Base-by-base conservation (phyloP, 805 yeast species). In the Saturnispora zaruensis region DNA sequence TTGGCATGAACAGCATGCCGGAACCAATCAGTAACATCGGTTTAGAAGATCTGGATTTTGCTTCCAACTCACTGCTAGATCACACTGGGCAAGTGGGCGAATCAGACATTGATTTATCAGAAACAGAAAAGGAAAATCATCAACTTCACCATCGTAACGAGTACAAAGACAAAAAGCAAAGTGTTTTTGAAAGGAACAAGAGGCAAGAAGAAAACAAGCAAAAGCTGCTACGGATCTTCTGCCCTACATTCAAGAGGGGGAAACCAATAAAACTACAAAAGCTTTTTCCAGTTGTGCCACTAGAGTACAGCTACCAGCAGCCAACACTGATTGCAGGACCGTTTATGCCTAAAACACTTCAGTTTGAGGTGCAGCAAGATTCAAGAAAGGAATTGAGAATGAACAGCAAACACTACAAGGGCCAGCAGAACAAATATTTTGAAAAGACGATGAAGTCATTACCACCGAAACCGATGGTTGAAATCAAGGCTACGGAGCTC, bases 301-400 rank as follows among this genome's bases (percentile, higher is more conserved):
- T 69, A 16, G 72, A 72, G 50, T 77, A 77, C 55, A 67, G 69
- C 30, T 79, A 75, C 46, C 79, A 80, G 40, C 67, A 70, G 23
- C 84, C 87, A 1, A 64, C 73, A 4, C 64, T 64, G 6, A 59
- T 62, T 20, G 55, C 60, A 11, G 70, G 68, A 51, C 78, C 82
- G 2, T 59, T 81, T 33, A 64, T 80, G 1, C 93, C 95, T 0
- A 71, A 79, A 7, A 77, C 80, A 49, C 57, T 80, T 23, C 64
- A 70, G 4, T 69, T 87, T 23, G 91, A 87, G 52, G 72, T 81
- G 0, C 86, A 77, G 33, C 60, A 74, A 6, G 95, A 87, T 60
- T 76, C 80, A 48, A 66, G 77, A 43, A 76, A 74, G 53, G 56
- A 70, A 9, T 82, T 84, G 64, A 73, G 69, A 56, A 67, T 55